phyloP scores from a whole-genome alignment of 306 rosid genomes.

The Vachellia collinsii region DNA sequence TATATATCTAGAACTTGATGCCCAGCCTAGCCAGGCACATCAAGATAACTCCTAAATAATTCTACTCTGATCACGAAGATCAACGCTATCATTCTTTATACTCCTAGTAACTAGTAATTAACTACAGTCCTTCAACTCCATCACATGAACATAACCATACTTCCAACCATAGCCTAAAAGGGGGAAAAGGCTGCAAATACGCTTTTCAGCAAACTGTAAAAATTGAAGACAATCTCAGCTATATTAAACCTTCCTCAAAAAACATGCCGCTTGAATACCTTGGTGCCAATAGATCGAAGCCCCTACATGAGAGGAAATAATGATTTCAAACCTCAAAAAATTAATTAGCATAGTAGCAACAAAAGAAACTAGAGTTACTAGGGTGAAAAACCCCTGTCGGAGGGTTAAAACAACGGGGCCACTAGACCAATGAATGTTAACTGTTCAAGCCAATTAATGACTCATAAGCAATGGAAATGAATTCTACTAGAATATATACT shows the following conservation, averaged over 20 bases:
- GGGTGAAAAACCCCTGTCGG: no score
- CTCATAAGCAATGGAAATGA: no score
- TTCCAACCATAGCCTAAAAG: not conserved
- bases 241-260: not conserved
- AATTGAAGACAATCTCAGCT: not conserved
- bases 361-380: no score
- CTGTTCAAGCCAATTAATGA: no score
- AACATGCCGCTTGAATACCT: not conserved
- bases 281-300: not conserved
- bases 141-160: conserved; percentile 1
- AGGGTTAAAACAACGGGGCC: no score
- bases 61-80: not conserved
- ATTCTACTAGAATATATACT: not conserved
- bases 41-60: not conserved
- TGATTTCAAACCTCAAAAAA: no score
- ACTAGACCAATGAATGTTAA: no score
- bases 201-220: not conserved
- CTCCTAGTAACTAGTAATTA: not conserved
- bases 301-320: not conserved
- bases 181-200: not conserved
- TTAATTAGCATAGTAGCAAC: no score
- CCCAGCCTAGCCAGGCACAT: not conserved
- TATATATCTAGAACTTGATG: not conserved
- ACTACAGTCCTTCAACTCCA: not conserved
- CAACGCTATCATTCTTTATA: not conserved